Evolutionary conservation across 2,329 filamentous ascomycete species (phyloP), one percentile per base, ranked within the genome.

Genomic region (Sporothrix euskadiensis): DNA sequence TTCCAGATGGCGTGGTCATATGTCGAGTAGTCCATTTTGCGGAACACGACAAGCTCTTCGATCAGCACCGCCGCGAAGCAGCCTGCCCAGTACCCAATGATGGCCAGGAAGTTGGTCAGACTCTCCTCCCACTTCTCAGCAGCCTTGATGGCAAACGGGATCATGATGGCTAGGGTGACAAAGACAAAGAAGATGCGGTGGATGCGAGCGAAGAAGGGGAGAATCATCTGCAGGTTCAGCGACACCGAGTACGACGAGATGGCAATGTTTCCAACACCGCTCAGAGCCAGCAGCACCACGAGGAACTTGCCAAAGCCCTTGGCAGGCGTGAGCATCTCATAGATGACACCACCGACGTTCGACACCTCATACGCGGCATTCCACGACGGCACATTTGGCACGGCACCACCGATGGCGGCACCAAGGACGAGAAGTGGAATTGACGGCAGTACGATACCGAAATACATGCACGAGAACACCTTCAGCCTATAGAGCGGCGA

Each of bases 21-120:
- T 0, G 82, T 80, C 0, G 80, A 79, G 73, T 82, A 85, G 73
- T 84, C 79, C 71, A 83, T 79, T 22, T 80, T 79, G 14, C 86
- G 84, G 77, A 88, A 86, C 6, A 85, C 79, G 14, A 87, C 77
- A 74, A 87, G 81, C 79, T 88, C 86, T 2, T 81, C 79, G 14
- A 83, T 79, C 71, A 88, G 78, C 35, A 89, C 85, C 9, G 84
- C 84, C 9, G 86, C 82, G 69, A 86, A 89, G 1, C 86, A 84
- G 0, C 86, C 86, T 0, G 86, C 87, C 87, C 87, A 89, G 79
- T 89, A 89, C 3, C 84, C 87, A 72, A 89, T 88, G 8, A 89
- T 80, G 0, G 86, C 83, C 57, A 89, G 81, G 75, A 89, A 88
- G 76, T 89, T 88, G 77, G 86, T 83, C 35, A 90, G 81, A 76